phyloP scores from a whole-genome alignment of 305 asterid genomes.

The Rubia balearica region DNA sequence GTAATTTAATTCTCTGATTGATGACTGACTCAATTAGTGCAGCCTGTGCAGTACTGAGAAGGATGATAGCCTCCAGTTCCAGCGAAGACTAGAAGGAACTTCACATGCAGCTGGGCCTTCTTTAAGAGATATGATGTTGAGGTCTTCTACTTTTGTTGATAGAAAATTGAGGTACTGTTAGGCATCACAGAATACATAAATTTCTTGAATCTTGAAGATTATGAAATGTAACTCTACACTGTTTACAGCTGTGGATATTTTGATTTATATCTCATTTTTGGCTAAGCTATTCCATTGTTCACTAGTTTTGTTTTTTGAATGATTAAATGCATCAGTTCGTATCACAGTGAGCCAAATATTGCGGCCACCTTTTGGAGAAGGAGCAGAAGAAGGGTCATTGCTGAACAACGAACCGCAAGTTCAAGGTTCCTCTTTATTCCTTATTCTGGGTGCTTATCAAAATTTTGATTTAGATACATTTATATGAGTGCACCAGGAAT shows the following conservation, averaged over 20 bases:
- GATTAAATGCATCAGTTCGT: conserved; percentile 50
- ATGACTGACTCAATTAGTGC: conserved; percentile 12
- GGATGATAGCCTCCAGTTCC: conserved; percentile 70
- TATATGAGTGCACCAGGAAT: neutral
- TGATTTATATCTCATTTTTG: neutral
- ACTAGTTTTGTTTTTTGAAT: conserved; percentile 10
- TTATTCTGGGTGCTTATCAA: neutral
- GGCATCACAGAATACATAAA: conserved; percentile 14
- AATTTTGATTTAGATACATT: neutral
- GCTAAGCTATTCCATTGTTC: conserved; percentile 3
- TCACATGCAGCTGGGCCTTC: conserved; percentile 75
- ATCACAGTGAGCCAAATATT: conserved; percentile 82
- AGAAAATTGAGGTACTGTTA: conserved; percentile 59
- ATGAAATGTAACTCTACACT: neutral
- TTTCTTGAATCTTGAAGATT: conserved; percentile 8
- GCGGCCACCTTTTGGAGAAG: conserved; percentile 91
- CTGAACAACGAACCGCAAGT: conserved; percentile 92
- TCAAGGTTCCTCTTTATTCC: conserved; percentile 58
- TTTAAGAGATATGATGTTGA: conserved; percentile 72
- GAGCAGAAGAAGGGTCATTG: conserved; percentile 81
- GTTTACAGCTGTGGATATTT: conserved; percentile 1
- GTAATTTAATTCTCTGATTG: conserved; percentile 15
- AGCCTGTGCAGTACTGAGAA: conserved; percentile 61
- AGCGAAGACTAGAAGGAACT: conserved; percentile 66
- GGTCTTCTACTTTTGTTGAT: conserved; percentile 62